These are phyloP conservation scores for Tetragonia tetragonoides DNA, from an alignment of 148 eudicot species.

Conservation along the genomic window DNA sequence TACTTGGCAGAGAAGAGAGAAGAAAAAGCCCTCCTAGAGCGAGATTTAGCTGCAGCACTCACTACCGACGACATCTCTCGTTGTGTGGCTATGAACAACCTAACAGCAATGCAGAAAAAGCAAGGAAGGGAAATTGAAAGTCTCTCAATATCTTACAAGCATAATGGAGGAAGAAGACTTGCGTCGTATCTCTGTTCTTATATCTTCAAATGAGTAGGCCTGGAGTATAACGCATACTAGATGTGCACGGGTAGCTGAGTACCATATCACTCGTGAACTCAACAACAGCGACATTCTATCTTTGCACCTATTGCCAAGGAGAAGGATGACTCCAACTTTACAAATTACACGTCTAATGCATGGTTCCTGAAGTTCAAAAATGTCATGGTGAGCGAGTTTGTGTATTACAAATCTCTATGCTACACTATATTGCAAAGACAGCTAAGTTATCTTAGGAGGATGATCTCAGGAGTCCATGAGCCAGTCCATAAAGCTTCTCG, in stretches of 20 bases:
- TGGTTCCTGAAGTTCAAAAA: too few species aligned
- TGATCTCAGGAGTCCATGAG: neutral
- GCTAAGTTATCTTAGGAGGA: conserved; percentile 8
- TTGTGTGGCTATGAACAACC: neutral
- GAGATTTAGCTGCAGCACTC: neutral
- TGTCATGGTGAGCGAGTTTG: too few species aligned
- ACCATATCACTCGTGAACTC: neutral
- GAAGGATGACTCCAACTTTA: too few species aligned
- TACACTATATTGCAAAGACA: neutral
- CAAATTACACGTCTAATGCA: too few species aligned
- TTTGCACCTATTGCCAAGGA: too few species aligned
- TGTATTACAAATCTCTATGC: neutral
- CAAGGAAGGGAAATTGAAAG: neutral
- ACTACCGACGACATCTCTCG: neutral
- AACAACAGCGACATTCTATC: neutral
- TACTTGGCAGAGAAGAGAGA: too few species aligned
- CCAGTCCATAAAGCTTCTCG: conserved; percentile 46
- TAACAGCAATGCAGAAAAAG: neutral
- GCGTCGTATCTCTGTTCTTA: neutral
- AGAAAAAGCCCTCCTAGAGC: neutral
- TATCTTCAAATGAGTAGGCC: neutral
- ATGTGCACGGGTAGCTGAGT: too few species aligned
- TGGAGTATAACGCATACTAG: neutral
- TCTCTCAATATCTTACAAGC: neutral
- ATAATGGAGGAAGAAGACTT: neutral